Evolutionary conservation across 345 rosid genomes (phyloP), one percentile per base, ranked within the genome.

Genomic region (Excoecaria agallocha): DNA sequence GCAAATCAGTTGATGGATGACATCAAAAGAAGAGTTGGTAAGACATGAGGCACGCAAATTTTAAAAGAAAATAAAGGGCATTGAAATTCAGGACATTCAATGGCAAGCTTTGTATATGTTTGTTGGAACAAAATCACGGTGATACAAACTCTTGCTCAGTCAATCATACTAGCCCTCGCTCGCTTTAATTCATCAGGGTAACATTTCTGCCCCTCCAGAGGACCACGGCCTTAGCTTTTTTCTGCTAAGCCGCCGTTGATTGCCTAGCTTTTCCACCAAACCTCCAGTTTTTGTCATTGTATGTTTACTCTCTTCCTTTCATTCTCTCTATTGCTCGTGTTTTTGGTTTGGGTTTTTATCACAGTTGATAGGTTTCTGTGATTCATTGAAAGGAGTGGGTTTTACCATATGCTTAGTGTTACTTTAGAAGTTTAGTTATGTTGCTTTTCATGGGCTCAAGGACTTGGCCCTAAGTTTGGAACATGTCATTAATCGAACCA

Each of bases 1-100:
- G 75, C 80, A 35, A 71, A 48, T 64, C 71, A 0, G 66, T 48
- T 77, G 70, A 71, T 76, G 3, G 71, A 64, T 24, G 65, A 70
- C 5, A 76, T 76, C 17, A 70, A 45, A 54, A 43, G 17, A 22
- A 71, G 71, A 46, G 71, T 35, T 13, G 22, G 25, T 17, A 41
- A 58, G 45, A 38, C 51, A 59, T 57, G 52, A 68, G 5, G 9
- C 48, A 13, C 16, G 6, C 22, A 59, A 54, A 22, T 35, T 20
- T 19, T 15, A 9, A 80, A 24, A 41, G 7, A 41, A 43, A 13
- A 54, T 16, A 46, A 45, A 54, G 46, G 39, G 67, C 16, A 59
- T 46, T 49, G 12, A 46, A 61, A 61, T 13, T 45, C 9, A 61
- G 8, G 59, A 35, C 5, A 8, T 68, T 68, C 8, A 30, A 10